phyloP scores from a whole-genome alignment of 768 basidiomycete species.

The Tylopilus sp. region DNA sequence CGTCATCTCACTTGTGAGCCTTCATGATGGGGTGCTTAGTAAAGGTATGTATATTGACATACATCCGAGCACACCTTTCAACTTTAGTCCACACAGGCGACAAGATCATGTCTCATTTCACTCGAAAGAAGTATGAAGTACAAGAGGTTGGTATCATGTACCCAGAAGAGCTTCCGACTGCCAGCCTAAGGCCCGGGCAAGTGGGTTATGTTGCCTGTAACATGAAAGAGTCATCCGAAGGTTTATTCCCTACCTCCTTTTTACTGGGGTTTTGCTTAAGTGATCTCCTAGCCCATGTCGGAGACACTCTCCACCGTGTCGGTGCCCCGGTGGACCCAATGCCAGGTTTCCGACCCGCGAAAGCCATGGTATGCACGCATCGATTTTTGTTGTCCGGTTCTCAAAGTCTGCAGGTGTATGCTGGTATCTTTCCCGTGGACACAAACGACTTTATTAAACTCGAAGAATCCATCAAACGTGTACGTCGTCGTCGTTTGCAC shows the following conservation, averaged over 20 bases:
- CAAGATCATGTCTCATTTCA: constrained; percentile 81
- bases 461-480: constrained; percentile 92
- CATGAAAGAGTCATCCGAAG: constrained; percentile 96
- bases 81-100: constrained; percentile 55
- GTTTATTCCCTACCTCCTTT: constrained; percentile 35
- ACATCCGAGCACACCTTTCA: background rate
- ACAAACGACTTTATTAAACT: constrained; percentile 88
- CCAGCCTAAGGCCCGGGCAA: constrained; percentile 68
- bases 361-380: constrained; percentile 73
- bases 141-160: constrained; percentile 86
- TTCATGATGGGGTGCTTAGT: constrained; percentile 75
- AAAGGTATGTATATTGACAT: constrained; percentile 53
- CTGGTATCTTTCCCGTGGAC: constrained; percentile 92
- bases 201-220: constrained; percentile 91
- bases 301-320: constrained; percentile 84
- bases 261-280: background rate
- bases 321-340: constrained; percentile 77
- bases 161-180: constrained; percentile 81
- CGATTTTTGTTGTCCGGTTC: background rate
- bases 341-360: constrained; percentile 87
- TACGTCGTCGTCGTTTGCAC: constrained; percentile 33
- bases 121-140: constrained; percentile 86
- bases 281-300: constrained; percentile 69
- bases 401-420: constrained; percentile 66
- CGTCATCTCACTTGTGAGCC: constrained; percentile 85